phyloP scores from a whole-genome alignment of 2,329 filamentous ascomycete species.

The Herpomyces periplanetae region DNA sequence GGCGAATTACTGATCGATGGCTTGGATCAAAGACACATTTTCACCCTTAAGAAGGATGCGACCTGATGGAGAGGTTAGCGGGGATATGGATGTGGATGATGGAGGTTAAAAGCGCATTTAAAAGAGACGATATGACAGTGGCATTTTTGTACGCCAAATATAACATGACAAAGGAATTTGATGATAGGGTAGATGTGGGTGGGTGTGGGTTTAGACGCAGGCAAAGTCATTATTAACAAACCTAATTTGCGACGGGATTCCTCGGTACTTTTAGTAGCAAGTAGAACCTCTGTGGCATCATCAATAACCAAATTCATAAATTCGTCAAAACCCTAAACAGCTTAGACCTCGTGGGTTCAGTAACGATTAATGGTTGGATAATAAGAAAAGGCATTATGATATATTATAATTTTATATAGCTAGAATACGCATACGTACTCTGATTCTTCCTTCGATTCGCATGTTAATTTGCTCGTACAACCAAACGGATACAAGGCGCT shows the following conservation, averaged over 20 bases:
- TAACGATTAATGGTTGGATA: slow-evolving; percentile 1
- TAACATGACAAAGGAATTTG: too few relatives aligned
- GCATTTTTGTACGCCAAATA: too few relatives aligned
- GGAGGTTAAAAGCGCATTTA: slow-evolving; percentile 2
- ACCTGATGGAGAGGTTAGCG: slow-evolving; percentile 11
- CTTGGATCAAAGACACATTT: slow-evolving; percentile 44
- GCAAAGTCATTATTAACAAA: slow-evolving; percentile 9
- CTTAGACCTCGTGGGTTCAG: slow-evolving; percentile 1
- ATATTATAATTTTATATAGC: slow-evolving; percentile 3
- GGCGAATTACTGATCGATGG: too few relatives aligned
- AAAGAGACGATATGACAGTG: too few relatives aligned
- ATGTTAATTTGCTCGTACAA: slow-evolving; percentile 80
- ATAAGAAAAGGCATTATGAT: slow-evolving; percentile 1
- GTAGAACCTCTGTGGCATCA: slow-evolving; percentile 65
- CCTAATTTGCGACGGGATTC: slow-evolving; percentile 42
- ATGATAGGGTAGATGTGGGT: too few relatives aligned
- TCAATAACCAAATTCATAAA: slow-evolving; percentile 98
- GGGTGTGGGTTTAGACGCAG: slow-evolving; percentile 1
- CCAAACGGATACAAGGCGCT: slow-evolving; percentile 69
- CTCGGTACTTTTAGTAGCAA: slow-evolving; percentile 38
- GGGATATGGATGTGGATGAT: slow-evolving; percentile 1
- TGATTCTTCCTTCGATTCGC: slow-evolving; percentile 79
- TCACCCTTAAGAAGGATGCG: slow-evolving; percentile 62
- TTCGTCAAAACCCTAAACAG: slow-evolving; percentile 54
- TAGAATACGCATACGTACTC: slow-evolving; percentile 16